Evolutionary conservation across 768 basidiomycete species (phyloP), one percentile per base, ranked within the genome.

Genomic region (Suillus sp.): DNA sequence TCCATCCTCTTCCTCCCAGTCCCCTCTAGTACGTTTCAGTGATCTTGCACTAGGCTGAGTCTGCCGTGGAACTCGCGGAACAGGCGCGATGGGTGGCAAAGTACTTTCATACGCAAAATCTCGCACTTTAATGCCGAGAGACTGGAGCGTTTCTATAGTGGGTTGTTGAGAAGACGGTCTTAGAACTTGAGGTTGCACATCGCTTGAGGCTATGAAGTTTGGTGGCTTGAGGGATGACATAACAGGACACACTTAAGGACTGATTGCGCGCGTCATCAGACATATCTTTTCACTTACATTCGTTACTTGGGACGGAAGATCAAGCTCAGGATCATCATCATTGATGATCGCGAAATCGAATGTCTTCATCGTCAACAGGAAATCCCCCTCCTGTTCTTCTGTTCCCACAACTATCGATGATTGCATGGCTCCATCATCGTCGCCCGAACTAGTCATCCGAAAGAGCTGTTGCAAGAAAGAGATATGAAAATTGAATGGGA

Each of bases 41-140:
- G 71, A 59, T 57, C 74, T 69, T 63, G 75, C 64, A 59, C 75
- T 68, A 63, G 83, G 83, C 66, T 83, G 85, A 22, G 82, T 74
- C 70, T 84, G 86, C 25, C 81, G 80, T 1, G 78, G 79, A 14
- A 76, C 70, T 22, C 79, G 79, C 20, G 78, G 80, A 30, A 84
- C 82, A 2, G 86, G 79, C 35, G 76, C 78, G 45, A 91, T 80
- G 10, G 86, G 85, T 2, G 89, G 87, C 53, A 90, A 76, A 32
- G 77, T 85, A 75, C 80, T 87, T 73, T 90, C 87, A 76, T 86
- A 88, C 18, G 84, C 88, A 79, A 87, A 91, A 75, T 91, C 83
- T 69, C 81, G 78, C 59, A 83, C 78, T 75, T 74, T 78, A 74
- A 83, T 74, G 48, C 78, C 79, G 30, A 76, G 62, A 58, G 70